These are phyloP conservation scores for Ophiostoma sp. DNA, from an alignment of 2,329 filamentous ascomycete genomes.

Conservation along the genomic window DNA sequence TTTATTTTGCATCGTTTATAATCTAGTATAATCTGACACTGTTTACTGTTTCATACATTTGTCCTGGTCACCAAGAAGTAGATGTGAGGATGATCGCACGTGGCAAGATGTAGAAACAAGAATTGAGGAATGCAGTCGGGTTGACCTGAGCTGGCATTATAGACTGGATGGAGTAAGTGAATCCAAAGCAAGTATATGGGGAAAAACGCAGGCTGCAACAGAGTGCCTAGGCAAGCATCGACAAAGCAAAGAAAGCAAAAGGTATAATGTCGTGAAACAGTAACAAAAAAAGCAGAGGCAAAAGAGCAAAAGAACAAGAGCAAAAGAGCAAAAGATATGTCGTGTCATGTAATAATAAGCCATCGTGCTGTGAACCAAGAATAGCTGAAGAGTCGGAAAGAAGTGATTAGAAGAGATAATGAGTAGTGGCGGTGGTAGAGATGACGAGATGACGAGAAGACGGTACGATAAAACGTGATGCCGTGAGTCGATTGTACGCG, in stretches of 20 bases:
- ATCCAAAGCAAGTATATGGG: constrained; percentile 10
- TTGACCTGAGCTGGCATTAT: background rate
- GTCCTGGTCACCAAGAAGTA: too few relatives aligned
- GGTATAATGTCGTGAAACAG: constrained; percentile 10
- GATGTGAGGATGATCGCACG: too few relatives aligned
- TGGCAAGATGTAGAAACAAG: too few relatives aligned
- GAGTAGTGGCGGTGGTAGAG: background rate
- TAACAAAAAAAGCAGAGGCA: background rate
- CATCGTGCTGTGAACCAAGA: background rate
- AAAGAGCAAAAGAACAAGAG: background rate
- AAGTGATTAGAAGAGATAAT: too few relatives aligned
- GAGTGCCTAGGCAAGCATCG: background rate
- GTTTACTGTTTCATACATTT: too few relatives aligned
- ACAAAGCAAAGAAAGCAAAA: background rate
- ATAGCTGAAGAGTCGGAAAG: background rate
- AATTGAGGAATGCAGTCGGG: background rate
- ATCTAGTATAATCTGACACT: too few relatives aligned
- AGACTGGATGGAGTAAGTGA: background rate
- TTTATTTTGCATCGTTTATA: background rate
- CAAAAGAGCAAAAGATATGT: too few relatives aligned
- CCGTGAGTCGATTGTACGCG: background rate
- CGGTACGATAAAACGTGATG: background rate
- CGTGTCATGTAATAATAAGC: background rate
- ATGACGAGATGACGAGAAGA: background rate
- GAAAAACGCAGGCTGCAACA: background rate